Evolutionary conservation across 2,329 filamentous ascomycete genomes (phyloP).

Genomic region (Botrytis deweyae): DNA sequence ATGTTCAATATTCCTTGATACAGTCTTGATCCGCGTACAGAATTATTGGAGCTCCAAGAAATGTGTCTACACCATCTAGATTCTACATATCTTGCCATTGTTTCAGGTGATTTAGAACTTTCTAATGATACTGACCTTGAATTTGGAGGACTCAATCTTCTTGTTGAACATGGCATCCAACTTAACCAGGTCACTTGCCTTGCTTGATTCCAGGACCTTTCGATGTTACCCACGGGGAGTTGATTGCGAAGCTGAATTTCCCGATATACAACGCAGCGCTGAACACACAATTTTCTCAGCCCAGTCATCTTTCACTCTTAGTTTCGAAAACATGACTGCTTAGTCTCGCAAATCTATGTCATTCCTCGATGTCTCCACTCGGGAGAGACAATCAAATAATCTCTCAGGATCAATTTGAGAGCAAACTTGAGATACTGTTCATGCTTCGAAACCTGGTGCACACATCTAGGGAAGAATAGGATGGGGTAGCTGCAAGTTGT

Average conservation of each 20-base stretch:
- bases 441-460: not conserved
- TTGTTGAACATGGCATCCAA: not conserved
- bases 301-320: not conserved
- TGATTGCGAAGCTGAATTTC: not conserved
- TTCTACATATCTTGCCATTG: not conserved
- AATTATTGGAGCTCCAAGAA: not conserved
- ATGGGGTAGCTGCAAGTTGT: not conserved
- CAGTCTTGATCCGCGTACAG: rapidly evolving
- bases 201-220: not conserved
- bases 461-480: not conserved
- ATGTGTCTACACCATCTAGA: not conserved
- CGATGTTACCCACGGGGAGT: not conserved
- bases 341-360: not conserved
- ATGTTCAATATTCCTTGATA: not conserved
- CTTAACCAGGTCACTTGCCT: not conserved
- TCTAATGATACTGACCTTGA: not conserved
- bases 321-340: not conserved
- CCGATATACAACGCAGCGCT: not conserved
- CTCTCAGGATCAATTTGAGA: not conserved
- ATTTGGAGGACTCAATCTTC: not conserved
- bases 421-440: not conserved
- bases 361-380: not conserved
- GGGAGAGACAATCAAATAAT: not conserved
- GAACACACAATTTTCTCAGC: not conserved
- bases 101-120: not conserved